Evolutionary conservation across 2,329 filamentous ascomycete genomes (phyloP), one percentile per base, ranked within the genome.

Genomic region (Fusarium subtropicale): DNA sequence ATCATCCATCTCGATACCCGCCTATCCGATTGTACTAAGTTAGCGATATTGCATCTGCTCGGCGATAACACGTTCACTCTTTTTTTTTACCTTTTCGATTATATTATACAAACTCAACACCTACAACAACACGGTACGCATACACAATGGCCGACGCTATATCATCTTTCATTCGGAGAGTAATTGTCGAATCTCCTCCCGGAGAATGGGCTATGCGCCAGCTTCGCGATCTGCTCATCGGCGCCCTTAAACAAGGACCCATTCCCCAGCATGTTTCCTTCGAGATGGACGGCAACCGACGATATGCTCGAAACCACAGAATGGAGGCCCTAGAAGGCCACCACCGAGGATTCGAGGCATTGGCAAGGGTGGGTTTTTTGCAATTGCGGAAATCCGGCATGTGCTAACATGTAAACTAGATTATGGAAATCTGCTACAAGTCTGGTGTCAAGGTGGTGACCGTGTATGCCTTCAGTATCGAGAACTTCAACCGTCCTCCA

Each of bases 321-420:
- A 97, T 99, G 78, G 96, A 99, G 83, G 97, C 94, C 0, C 90
- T 98, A 34, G 95, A 99, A 81, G 96, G 96, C 26, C 96, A 99
- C 79, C 94, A 97, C 78, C 83, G 97, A 73, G 96, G 96, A 3
- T 99, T 98, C 75, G 96, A 99, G 82, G 94, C 96, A 31, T 84
- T 99, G 65, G 96, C 95, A 51, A 90, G 91, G 77, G 93, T 95
- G 83, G 56, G 88, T 81, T 42, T 11, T 33, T 93, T 82, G 18
- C 51, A 86, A 80, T 28, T 4, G 24, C 7, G n/a, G 16, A 20
- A 18, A 22, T 30, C 30, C 16, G 38, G 31, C 38, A 38, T 36
- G 47, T 48, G 48, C 68, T 62, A 45, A 68, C 59, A 47, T 16
- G 31, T 8, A n/a, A 47, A 52, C 20, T 72, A 92, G 91, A 93